A percentile compares a stretch with the other conserved stretches of the same genome.
Evolutionary conservation across 2,329 filamentous ascomycete species (phyloP).

Genomic region (Thermoascus crustaceus): DNA sequence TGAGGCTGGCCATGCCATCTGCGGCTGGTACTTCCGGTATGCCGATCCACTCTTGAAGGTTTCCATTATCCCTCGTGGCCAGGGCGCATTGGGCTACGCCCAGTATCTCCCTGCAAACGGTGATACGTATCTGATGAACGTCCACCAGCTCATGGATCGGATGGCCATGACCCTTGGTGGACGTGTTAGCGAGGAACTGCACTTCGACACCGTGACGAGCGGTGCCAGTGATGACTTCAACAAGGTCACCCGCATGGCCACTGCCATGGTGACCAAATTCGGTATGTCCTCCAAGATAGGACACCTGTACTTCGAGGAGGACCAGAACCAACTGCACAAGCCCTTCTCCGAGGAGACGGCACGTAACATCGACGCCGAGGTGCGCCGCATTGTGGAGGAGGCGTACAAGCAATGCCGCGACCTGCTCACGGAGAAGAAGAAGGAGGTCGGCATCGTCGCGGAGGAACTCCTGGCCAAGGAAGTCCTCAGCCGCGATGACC

Average conservation of each 20-base stretch:
- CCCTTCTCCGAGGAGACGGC: slow-evolving; percentile 94
- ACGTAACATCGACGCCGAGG: slow-evolving; percentile 83
- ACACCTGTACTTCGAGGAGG: slow-evolving; percentile 80
- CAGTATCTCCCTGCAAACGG: slow-evolving; percentile 81
- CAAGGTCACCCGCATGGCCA: slow-evolving; percentile 94
- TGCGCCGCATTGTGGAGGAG: slow-evolving; percentile 82
- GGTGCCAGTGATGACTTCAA: slow-evolving; percentile 96
- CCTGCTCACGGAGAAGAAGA: slow-evolving; percentile 75
- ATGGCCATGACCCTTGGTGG: slow-evolving; percentile 99
- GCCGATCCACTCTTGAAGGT: slow-evolving; percentile 98
- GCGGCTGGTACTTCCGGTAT: slow-evolving; percentile 93
- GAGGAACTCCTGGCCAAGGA: slow-evolving; percentile 92
- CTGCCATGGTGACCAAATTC: slow-evolving; percentile 98
- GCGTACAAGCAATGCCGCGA: slow-evolving; percentile 86
- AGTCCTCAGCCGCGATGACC: slow-evolving; percentile 81
- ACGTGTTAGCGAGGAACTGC: slow-evolving; percentile 88
- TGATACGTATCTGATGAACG: slow-evolving; percentile 93
- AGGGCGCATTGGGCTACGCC: slow-evolving; percentile 88
- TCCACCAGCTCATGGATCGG: slow-evolving; percentile 93
- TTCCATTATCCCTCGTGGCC: slow-evolving; percentile 93
- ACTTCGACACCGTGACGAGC: slow-evolving; percentile 93
- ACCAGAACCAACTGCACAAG: slow-evolving; percentile 77
- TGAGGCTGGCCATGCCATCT: slow-evolving; percentile 96
- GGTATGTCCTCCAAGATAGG: slow-evolving; percentile 95
- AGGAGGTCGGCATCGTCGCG: slow-evolving; percentile 78